A percentile compares a stretch with the other conserved stretches of the same genome.
Conservation (phyloP, 768 basidiomycete genomes). For the Boletus edulis region DNA sequence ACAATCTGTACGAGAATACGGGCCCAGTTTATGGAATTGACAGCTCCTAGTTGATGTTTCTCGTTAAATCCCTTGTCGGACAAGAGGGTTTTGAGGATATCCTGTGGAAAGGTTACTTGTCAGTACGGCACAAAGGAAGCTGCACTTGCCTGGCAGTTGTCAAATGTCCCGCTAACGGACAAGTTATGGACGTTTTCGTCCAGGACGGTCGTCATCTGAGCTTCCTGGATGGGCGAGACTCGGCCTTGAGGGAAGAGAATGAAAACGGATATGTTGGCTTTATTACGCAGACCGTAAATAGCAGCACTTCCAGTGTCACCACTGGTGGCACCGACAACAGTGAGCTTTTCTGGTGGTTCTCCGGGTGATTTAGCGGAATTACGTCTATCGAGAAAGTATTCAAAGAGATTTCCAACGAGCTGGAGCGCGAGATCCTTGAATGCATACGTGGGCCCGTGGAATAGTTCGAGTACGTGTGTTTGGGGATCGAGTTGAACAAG, state of each 20-base stretch:
- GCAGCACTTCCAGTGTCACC: conserved; percentile 99
- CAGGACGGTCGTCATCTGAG: conserved; percentile 97
- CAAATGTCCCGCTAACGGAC: conserved; percentile 92
- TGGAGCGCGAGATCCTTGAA: conserved; percentile 99
- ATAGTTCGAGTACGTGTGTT: conserved; percentile 83
- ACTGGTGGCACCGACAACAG: conserved; percentile 95
- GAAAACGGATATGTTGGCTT: conserved; percentile 93
- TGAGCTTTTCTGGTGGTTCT: conserved; percentile 69
- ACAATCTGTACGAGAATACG: conserved; percentile 99
- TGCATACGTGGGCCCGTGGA: conserved; percentile 97
- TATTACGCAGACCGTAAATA: conserved; percentile 94
- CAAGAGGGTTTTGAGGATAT: conserved; percentile 91
- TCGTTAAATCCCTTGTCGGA: conserved; percentile 84
- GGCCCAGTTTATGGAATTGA: conserved; percentile 99
- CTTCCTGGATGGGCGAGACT: conserved; percentile 96
- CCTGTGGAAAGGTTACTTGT: conserved; percentile 41
- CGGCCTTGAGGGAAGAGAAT: conserved; percentile 96
- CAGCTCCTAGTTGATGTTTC: conserved; percentile 86
- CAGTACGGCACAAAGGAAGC: background rate
- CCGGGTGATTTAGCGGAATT: conserved; percentile 61
- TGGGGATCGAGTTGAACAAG: conserved; percentile 39
- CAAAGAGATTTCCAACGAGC: conserved; percentile 93
- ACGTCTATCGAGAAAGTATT: conserved; percentile 83
- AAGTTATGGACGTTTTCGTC: conserved; percentile 95
- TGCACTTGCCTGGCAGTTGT: conserved; percentile 83